These are phyloP conservation scores for Syzygium oleosum DNA, from an alignment of 345 rosid species.

Conservation along the genomic window DNA sequence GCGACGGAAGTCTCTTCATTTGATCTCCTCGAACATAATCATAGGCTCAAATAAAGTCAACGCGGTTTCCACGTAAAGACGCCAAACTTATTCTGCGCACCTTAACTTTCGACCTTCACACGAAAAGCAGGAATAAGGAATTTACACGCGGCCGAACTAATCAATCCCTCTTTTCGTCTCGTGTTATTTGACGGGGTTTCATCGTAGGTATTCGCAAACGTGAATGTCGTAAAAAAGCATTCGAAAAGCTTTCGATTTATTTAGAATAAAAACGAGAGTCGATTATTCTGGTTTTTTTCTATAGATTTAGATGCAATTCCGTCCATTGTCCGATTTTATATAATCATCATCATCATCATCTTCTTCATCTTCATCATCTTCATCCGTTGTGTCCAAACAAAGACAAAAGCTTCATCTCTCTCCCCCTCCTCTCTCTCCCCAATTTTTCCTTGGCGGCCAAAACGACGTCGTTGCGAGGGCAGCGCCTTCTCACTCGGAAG, in stretches of 20 bases:
- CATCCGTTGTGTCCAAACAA: not conserved
- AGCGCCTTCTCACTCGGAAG: too few relatives aligned
- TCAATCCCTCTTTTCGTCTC: not conserved
- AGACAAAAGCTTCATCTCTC: not conserved
- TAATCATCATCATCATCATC: not conserved
- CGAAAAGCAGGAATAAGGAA: not conserved
- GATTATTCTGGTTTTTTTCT: not conserved
- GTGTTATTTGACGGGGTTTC: too few relatives aligned
- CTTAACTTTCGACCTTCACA: not conserved
- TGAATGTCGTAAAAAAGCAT: too few relatives aligned
- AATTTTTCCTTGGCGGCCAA: not conserved
- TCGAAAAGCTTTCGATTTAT: not conserved
- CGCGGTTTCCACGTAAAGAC: not conserved
- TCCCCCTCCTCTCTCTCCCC: too few relatives aligned
- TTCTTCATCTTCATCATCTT: not conserved
- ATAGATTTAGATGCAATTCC: not conserved
- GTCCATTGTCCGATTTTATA: not conserved
- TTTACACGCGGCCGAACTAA: not conserved
- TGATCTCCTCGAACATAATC: not conserved
- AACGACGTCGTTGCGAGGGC: not conserved
- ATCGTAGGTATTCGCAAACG: too few relatives aligned
- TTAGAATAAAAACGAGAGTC: not conserved
- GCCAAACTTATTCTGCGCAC: not conserved
- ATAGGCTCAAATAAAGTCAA: not conserved
- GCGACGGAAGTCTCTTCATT: not conserved